These are phyloP conservation scores for Zoysia japonica DNA, from an alignment of 176 grass and related monocot species.

Conservation along the genomic window DNA sequence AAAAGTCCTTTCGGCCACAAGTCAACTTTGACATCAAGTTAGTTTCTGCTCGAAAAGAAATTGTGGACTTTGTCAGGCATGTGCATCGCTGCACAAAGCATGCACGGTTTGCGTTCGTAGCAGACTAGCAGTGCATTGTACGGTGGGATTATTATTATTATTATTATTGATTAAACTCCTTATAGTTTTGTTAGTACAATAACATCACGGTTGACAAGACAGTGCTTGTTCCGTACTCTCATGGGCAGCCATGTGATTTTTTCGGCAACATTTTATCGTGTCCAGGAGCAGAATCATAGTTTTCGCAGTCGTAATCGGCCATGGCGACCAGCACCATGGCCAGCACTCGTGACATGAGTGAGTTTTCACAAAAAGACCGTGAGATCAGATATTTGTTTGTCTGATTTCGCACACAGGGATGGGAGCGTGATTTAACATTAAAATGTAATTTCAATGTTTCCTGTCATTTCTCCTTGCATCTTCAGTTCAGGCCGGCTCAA, in stretches of 20 bases:
- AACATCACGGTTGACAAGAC: not conserved
- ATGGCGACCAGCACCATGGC: conserved; percentile 31
- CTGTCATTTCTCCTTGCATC: conserved; percentile 47
- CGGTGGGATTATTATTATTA: not conserved
- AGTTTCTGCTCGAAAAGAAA: not conserved
- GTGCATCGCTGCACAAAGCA: not conserved
- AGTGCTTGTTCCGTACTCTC: not conserved
- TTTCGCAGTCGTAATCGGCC: conserved; percentile 43
- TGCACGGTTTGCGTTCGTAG: not conserved
- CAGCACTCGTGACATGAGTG: conserved; percentile 41
- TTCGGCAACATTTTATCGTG: not conserved
- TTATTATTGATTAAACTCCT: too few relatives aligned
- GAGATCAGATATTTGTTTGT: not conserved
- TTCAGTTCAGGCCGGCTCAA: conserved; percentile 1
- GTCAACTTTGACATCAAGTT: conserved; percentile 37
- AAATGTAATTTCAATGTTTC: too few relatives aligned
- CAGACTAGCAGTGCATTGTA: not conserved
- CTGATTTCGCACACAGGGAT: not conserved
- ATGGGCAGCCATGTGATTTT: not conserved
- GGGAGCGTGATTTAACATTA: not conserved
- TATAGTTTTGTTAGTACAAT: not conserved
- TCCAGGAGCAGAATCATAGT: conserved; percentile 10
- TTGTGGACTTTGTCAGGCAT: not conserved
- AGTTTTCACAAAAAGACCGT: not conserved
- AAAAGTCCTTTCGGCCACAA: conserved; percentile 15